Evolutionary conservation across 169 alveolate species (phyloP).

Genomic region (Cryptosporidium sp.): DNA sequence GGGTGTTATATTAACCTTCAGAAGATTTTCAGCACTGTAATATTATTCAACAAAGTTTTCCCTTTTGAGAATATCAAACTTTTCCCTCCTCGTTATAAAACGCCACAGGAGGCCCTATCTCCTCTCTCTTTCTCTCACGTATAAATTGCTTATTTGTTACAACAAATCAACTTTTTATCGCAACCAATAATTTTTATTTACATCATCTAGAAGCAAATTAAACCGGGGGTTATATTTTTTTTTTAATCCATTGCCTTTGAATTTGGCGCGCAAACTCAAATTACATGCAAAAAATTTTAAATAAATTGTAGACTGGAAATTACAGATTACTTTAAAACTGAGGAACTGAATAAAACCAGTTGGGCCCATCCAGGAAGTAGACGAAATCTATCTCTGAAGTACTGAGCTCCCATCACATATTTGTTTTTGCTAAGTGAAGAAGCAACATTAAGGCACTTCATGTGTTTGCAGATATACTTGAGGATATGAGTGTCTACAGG

Average conservation of each 20-base stretch:
- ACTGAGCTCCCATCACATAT: slow-evolving; percentile 17
- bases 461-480: slow-evolving; percentile 29
- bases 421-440: slow-evolving; percentile 33
- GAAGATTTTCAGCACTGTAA: background rate
- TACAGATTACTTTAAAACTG: slow-evolving; percentile 31
- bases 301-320: background rate
- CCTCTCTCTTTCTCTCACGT: background rate
- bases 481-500: slow-evolving; percentile 73
- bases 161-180: too few relatives aligned
- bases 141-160: too few relatives aligned
- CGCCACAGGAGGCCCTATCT: too few relatives aligned
- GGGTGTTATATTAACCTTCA: background rate
- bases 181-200: too few relatives aligned
- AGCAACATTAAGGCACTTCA: background rate
- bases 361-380: slow-evolving; percentile 75
- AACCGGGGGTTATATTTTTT: background rate
- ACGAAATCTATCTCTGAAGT: slow-evolving; percentile 34
- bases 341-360: slow-evolving; percentile 56
- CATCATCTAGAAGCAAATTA: background rate
- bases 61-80: background rate
- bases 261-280: slow-evolving; percentile 5
- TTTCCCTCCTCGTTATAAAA: background rate
- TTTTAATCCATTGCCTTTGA: background rate
- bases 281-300: background rate
- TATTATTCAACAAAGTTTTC: background rate